Evolutionary conservation across 2,329 filamentous ascomycete genomes (phyloP).

Genomic region (Claviceps quebecensis): DNA sequence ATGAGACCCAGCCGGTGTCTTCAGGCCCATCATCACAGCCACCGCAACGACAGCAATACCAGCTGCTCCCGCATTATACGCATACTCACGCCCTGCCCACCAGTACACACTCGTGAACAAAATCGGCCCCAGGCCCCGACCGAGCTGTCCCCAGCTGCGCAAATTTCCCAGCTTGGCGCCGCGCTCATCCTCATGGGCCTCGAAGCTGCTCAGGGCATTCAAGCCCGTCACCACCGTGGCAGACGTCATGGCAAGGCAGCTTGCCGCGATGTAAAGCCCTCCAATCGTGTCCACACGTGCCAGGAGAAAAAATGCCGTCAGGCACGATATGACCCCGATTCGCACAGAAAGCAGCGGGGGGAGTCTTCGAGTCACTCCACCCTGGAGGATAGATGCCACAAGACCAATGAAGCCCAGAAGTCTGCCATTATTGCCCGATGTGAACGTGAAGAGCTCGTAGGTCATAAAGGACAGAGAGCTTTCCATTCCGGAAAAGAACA

Average conservation of each 20-base stretch:
- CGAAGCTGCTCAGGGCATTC: constrained; percentile 83
- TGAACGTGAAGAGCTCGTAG: constrained; percentile 80
- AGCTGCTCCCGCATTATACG: constrained; percentile 66
- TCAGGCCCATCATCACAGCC: constrained; percentile 58
- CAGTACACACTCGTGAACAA: constrained; percentile 93
- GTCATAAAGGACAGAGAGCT: constrained; percentile 97
- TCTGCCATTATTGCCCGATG: constrained; percentile 64
- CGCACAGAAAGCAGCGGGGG: constrained; percentile 70
- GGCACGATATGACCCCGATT: constrained; percentile 63
- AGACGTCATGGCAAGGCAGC: constrained; percentile 74
- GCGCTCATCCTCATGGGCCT: constrained; percentile 65
- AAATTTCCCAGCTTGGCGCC: constrained; percentile 79
- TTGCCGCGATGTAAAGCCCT: constrained; percentile 68
- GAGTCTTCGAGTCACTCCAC: constrained; percentile 74
- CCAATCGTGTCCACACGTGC: constrained; percentile 51
- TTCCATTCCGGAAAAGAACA: constrained; percentile 97
- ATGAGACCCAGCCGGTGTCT: constrained; percentile 35
- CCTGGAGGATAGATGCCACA: constrained; percentile 82
- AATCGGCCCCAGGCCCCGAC: constrained; percentile 72
- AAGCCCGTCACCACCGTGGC: constrained; percentile 90
- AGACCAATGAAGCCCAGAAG: constrained; percentile 86
- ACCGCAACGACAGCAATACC: constrained; percentile 65
- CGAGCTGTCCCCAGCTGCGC: constrained; percentile 71
- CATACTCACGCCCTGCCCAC: constrained; percentile 86
- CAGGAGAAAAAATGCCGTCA: constrained; percentile 68